Percentiles rank a stretch among this genome's conserved stretches.
Evolutionary conservation across 2,329 filamentous ascomycete genomes (phyloP).

Genomic region (Capronia epimyces): DNA sequence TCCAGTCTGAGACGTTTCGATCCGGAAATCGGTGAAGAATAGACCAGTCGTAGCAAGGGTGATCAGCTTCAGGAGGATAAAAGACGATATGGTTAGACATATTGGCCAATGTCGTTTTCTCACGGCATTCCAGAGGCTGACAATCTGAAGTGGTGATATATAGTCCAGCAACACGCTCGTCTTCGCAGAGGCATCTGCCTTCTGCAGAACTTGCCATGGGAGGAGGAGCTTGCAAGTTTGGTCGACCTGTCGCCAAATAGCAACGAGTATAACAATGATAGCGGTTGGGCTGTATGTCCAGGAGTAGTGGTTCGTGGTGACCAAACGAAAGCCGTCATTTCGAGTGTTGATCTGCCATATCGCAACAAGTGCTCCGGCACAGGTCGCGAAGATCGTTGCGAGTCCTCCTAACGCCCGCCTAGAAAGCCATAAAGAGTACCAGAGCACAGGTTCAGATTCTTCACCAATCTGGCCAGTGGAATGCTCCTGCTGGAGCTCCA

Average conservation of each 20-base stretch:
- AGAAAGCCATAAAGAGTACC: constrained; percentile 7
- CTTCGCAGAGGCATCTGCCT: constrained; percentile 13
- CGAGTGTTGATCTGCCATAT: background rate
- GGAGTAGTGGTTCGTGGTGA: constrained; percentile 21
- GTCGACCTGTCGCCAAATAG: constrained; percentile 34
- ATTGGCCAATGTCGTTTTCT: constrained; percentile 30
- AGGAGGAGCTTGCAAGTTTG: constrained; percentile 29
- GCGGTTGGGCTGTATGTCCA: constrained; percentile 28
- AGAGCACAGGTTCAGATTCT: background rate
- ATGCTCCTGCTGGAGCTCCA: too few relatives aligned
- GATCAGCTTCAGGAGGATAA: constrained; percentile 31
- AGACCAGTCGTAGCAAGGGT: constrained; percentile 29
- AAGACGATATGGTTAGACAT: constrained; percentile 26
- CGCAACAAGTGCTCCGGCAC: background rate
- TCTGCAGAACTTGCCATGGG: constrained; percentile 31
- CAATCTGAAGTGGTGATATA: constrained; percentile 30
- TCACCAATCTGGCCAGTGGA: too few relatives aligned
- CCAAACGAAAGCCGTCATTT: constrained; percentile 15
- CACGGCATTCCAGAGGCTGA: constrained; percentile 28
- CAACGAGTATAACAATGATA: constrained; percentile 30
- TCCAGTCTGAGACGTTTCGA: background rate
- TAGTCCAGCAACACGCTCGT: constrained; percentile 33
- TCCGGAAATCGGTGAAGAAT: constrained; percentile 27
- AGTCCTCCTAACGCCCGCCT: too few relatives aligned
- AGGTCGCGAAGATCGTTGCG: background rate